Conservation (phyloP, 139 green algal species). For the Trebouxia sp. region DNA sequence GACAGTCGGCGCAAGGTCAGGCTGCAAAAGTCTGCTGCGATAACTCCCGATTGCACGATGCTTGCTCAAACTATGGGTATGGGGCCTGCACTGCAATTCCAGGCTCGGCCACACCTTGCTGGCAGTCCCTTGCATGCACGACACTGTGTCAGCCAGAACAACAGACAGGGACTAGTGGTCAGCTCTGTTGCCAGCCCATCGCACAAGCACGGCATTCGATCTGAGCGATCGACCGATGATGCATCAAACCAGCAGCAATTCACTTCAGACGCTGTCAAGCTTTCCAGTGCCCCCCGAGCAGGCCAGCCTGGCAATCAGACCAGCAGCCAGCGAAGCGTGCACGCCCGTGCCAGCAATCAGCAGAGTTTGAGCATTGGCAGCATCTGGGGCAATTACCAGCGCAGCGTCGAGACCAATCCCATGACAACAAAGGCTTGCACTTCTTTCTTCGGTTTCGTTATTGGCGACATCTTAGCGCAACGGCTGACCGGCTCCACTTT, state of each 20-base stretch:
- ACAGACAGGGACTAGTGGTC: background rate
- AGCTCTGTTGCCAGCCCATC: background rate
- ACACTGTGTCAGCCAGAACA: background rate
- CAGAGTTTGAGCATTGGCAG: background rate
- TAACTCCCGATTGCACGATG: too few relatives aligned
- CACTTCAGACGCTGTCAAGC: constrained; percentile 12
- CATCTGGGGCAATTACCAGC: constrained; percentile 29
- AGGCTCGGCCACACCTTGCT: background rate
- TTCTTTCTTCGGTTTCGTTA: constrained; percentile 61
- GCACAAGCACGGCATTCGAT: background rate
- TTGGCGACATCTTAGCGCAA: constrained; percentile 72
- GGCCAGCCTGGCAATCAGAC: background rate
- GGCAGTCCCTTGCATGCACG: constrained; percentile 16
- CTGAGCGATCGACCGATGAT: background rate
- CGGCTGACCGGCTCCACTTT: constrained; percentile 40
- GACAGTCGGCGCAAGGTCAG: too few relatives aligned
- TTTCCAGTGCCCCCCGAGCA: background rate
- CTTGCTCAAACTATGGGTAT: background rate
- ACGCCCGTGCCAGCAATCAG: constrained; percentile 4
- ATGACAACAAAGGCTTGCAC: constrained; percentile 63
- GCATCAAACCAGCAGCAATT: background rate
- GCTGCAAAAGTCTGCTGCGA: too few relatives aligned
- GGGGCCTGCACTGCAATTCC: background rate
- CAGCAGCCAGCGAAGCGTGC: background rate
- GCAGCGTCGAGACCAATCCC: constrained; percentile 45